Percentiles rank a stretch among this genome's conserved stretches.
Conservation (phyloP, 1,139 yeast species). For the Eremothecium gossypii region DNA sequence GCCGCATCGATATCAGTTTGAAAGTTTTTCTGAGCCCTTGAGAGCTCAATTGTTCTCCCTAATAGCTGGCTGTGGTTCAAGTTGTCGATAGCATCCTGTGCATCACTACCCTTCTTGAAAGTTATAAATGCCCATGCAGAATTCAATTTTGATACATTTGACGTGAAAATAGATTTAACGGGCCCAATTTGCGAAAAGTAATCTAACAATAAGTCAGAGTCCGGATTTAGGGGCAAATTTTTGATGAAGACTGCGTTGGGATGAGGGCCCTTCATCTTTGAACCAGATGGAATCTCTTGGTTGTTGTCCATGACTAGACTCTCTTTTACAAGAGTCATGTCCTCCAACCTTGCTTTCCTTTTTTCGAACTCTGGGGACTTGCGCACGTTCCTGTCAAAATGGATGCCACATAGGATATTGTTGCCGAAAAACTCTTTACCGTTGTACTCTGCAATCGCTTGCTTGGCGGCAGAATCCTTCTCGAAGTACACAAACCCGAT, state of each 20-base stretch:
- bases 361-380: conserved; percentile 25
- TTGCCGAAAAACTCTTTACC: conserved; percentile 28
- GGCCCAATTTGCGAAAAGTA: conserved; percentile 36
- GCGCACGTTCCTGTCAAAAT: conserved; percentile 35
- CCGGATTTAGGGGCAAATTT: conserved; percentile 35
- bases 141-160: conserved; percentile 31
- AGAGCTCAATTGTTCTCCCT: conserved; percentile 27
- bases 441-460: conserved; percentile 33
- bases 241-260: conserved; percentile 36
- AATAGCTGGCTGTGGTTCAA: conserved; percentile 25
- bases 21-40: conserved; percentile 23
- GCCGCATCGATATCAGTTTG: conserved; percentile 4
- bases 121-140: conserved; percentile 42
- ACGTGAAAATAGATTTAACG: conserved; percentile 34
- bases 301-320: conserved; percentile 15
- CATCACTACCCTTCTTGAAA: conserved; percentile 30
- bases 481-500: conserved; percentile 41
- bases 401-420: conserved; percentile 34
- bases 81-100: conserved; percentile 23
- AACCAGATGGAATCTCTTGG: conserved; percentile 6
- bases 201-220: conserved; percentile 31
- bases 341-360: conserved; percentile 19
- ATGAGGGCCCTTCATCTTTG: conserved; percentile 15
- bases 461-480: conserved; percentile 32
- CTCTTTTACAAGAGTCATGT: conserved; percentile 21